Percentiles rank a stretch among this genome's conserved stretches.
These are phyloP conservation scores for Cyclotella kingstonii DNA, from an alignment of 108 stramenopile genomes.

Conservation along the genomic window DNA sequence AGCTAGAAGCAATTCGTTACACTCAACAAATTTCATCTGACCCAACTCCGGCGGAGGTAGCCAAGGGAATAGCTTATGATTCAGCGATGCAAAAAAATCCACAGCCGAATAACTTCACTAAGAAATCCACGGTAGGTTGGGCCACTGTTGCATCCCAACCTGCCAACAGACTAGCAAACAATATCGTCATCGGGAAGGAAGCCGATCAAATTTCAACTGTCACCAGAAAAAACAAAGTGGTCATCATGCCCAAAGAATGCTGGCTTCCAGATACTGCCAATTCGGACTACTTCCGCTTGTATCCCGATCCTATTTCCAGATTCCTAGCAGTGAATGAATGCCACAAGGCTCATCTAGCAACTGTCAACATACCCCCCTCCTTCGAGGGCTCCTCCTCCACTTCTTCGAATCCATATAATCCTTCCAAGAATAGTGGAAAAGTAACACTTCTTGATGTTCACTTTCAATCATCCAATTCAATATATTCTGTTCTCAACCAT, in stretches of 20 bases:
- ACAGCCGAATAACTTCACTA: not conserved
- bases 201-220: not conserved
- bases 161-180: slow-evolving; percentile 1
- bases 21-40: slow-evolving; percentile 17
- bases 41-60: slow-evolving; percentile 46
- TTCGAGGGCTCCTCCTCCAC: slow-evolving; percentile 24
- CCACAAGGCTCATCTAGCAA: slow-evolving; percentile 39
- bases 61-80: too few species aligned
- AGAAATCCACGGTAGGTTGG: slow-evolving; percentile 24
- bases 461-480: slow-evolving; percentile 47
- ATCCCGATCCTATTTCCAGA: slow-evolving; percentile 42
- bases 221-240: slow-evolving; percentile 6
- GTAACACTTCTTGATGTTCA: slow-evolving; percentile 43
- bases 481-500: slow-evolving; percentile 33
- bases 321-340: slow-evolving; percentile 40
- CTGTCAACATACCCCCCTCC: slow-evolving; percentile 24
- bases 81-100: not conserved
- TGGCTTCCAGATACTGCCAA: slow-evolving; percentile 44
- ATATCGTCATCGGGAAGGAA: too few species aligned
- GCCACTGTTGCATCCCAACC: slow-evolving; percentile 40
- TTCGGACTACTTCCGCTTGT: slow-evolving; percentile 37
- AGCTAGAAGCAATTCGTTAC: slow-evolving; percentile 26
- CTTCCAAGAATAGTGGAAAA: too few species aligned
- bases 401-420: not conserved
- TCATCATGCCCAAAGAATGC: slow-evolving; percentile 43